Percentiles rank a stretch among this genome's conserved stretches.
Evolutionary conservation across 2,329 filamentous ascomycete genomes (phyloP).

Genomic region (Dactylellina sp.): DNA sequence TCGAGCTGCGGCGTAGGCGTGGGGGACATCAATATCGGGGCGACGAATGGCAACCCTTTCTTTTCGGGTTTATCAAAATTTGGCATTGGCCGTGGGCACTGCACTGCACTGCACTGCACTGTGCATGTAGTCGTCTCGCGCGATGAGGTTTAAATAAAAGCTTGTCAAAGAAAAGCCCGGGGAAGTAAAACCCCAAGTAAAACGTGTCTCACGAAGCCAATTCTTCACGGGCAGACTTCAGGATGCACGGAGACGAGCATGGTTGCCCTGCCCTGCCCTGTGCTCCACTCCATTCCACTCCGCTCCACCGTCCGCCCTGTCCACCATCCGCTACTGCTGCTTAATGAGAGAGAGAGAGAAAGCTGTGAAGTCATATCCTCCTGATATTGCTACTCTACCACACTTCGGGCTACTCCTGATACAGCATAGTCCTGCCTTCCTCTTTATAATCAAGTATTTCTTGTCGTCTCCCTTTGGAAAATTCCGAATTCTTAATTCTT

Average conservation of each 20-base stretch:
- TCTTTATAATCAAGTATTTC: conserved; percentile 30
- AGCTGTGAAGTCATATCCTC: conserved; percentile 39
- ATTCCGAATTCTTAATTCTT: conserved; percentile 20
- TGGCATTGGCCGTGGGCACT: too few relatives aligned
- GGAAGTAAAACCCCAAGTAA: conserved; percentile 1
- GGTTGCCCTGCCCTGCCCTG: conserved; percentile 23
- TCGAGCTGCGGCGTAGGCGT: conserved; percentile 25
- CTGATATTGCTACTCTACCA: too few relatives aligned
- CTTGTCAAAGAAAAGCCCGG: background rate
- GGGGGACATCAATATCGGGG: background rate
- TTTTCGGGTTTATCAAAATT: too few relatives aligned
- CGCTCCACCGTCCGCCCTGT: too few relatives aligned
- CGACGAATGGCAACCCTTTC: background rate
- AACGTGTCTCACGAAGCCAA: background rate
- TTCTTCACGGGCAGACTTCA: background rate
- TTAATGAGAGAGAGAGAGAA: too few relatives aligned
- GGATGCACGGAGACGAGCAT: conserved; percentile 30
- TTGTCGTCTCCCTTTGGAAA: conserved; percentile 4
- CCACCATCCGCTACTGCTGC: too few relatives aligned
- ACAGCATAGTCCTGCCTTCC: conserved; percentile 10
- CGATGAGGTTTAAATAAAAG: background rate
- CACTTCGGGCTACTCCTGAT: conserved; percentile 9
- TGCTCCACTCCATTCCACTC: too few relatives aligned
- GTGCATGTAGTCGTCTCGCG: too few relatives aligned
- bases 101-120: too few relatives aligned